Evolutionary conservation across 1,284 basidiomycete genomes (phyloP).

Genomic region (Cryptococcus sp.): DNA sequence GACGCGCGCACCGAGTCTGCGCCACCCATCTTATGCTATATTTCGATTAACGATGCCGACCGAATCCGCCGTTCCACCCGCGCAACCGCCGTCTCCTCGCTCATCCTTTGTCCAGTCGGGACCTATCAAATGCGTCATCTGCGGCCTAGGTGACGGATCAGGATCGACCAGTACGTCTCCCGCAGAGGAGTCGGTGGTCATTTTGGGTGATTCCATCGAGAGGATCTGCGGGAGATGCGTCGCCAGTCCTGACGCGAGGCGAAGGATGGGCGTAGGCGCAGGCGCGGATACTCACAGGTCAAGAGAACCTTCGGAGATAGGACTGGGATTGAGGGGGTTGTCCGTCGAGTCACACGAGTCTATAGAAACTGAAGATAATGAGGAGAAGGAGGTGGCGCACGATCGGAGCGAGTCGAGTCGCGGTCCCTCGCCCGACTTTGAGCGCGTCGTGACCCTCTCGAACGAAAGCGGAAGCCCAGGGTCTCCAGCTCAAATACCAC

Average conservation of each 20-base stretch:
- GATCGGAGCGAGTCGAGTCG: background rate
- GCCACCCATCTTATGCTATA: background rate
- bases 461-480: background rate
- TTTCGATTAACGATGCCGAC: slow-evolving; percentile 35
- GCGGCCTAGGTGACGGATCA: slow-evolving; percentile 32
- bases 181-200: slow-evolving; percentile 10
- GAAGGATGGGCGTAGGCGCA: background rate
- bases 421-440: background rate
- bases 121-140: slow-evolving; percentile 43
- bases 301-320: slow-evolving; percentile 1
- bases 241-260: slow-evolving; percentile 9
- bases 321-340: slow-evolving; percentile 19
- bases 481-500: slow-evolving; percentile 3
- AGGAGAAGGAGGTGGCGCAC: background rate
- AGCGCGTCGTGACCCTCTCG: background rate
- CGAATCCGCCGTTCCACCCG: slow-evolving; percentile 30
- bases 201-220: slow-evolving; percentile 23
- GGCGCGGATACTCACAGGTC: slow-evolving; percentile 3
- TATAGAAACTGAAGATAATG: background rate
- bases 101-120: slow-evolving; percentile 7
- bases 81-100: slow-evolving; percentile 8
- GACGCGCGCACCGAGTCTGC: too few relatives aligned
- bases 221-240: slow-evolving; percentile 41
- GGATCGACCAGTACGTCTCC: slow-evolving; percentile 2
- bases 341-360: slow-evolving; percentile 2